A percentile compares a stretch with the other conserved stretches of the same genome.
These are phyloP conservation scores for Leishmania braziliensis DNA, from an alignment of 208 protist genomes.

Conservation along the genomic window DNA sequence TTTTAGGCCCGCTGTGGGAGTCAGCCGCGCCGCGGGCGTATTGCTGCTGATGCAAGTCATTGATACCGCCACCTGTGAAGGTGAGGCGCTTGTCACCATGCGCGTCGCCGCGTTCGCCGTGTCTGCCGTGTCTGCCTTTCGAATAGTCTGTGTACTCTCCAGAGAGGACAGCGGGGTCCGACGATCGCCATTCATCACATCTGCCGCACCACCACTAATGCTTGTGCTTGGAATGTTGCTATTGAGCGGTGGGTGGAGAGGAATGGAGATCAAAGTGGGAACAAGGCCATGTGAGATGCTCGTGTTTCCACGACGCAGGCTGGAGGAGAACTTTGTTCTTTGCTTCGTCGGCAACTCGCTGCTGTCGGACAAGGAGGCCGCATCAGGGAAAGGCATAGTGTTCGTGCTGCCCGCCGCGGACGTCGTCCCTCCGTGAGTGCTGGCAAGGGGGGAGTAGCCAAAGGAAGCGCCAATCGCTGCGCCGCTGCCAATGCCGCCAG, in stretches of 20 bases:
- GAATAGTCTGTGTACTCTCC: background rate
- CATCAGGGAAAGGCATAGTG: slow-evolving; percentile 21
- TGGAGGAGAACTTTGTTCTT: background rate
- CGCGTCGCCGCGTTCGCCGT: background rate
- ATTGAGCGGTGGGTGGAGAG: slow-evolving; percentile 6
- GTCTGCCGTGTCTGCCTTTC: background rate
- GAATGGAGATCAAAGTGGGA: background rate
- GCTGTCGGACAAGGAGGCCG: slow-evolving; percentile 9
- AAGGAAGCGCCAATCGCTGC: slow-evolving; percentile 9
- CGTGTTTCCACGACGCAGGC: slow-evolving; percentile 7
- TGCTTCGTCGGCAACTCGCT: slow-evolving; percentile 14
- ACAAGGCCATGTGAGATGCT: background rate
- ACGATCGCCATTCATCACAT: background rate
- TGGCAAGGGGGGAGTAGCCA: slow-evolving; percentile 18
- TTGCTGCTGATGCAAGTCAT: background rate
- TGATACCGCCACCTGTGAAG: slow-evolving; percentile 18
- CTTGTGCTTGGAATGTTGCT: background rate
- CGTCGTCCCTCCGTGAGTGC: background rate
- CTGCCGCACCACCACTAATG: background rate
- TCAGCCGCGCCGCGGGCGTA: slow-evolving; percentile 1
- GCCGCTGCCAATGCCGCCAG: background rate
- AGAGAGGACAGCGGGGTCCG: slow-evolving; percentile 1
- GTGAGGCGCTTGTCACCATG: background rate
- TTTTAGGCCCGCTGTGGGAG: slow-evolving; percentile 9
- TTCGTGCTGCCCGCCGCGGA: slow-evolving; percentile 9